phyloP scores from a whole-genome alignment of 768 basidiomycete species.

The Psilocybe subaeruginosa region DNA sequence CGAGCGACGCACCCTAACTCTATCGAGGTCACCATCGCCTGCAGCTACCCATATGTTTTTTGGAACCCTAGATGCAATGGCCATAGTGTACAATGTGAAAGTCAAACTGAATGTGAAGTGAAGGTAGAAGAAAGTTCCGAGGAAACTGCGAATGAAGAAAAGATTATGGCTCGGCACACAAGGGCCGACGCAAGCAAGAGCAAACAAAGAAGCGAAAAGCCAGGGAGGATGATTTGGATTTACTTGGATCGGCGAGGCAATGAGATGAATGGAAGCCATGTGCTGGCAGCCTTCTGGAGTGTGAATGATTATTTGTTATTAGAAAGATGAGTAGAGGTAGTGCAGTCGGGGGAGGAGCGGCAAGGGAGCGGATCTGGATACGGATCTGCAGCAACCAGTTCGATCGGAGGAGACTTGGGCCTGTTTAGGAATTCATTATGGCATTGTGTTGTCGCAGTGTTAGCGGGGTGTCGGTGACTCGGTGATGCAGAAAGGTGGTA shows the following conservation, averaged over 20 bases:
- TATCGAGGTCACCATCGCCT: slow-evolving; percentile 82
- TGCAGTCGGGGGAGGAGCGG: slow-evolving; percentile 5
- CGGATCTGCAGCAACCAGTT: slow-evolving; percentile 24
- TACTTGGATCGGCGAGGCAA: neutral
- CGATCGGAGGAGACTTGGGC: slow-evolving; percentile 18
- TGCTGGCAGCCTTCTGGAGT: neutral
- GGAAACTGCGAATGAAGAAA: slow-evolving; percentile 13
- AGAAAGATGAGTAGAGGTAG: neutral
- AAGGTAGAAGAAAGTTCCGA: slow-evolving; percentile 14
- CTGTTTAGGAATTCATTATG: slow-evolving; percentile 29
- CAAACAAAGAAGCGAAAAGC: slow-evolving; percentile 24
- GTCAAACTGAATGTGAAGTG: neutral
- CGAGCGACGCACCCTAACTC: slow-evolving; percentile 60
- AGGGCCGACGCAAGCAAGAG: slow-evolving; percentile 17
- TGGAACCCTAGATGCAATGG: slow-evolving; percentile 15
- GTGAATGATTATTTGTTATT: neutral
- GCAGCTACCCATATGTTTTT: slow-evolving; percentile 93
- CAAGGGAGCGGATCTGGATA: slow-evolving; percentile 27
- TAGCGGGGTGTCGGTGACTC: neutral
- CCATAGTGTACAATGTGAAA: slow-evolving; percentile 14
- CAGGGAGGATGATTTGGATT: neutral
- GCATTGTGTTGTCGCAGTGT: neutral
- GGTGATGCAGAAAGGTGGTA: neutral
- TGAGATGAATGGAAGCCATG: slow-evolving; percentile 7
- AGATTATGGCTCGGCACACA: neutral